These are phyloP conservation scores for Salvia sclarea DNA, from an alignment of 305 asterid genomes.

Conservation along the genomic window DNA sequence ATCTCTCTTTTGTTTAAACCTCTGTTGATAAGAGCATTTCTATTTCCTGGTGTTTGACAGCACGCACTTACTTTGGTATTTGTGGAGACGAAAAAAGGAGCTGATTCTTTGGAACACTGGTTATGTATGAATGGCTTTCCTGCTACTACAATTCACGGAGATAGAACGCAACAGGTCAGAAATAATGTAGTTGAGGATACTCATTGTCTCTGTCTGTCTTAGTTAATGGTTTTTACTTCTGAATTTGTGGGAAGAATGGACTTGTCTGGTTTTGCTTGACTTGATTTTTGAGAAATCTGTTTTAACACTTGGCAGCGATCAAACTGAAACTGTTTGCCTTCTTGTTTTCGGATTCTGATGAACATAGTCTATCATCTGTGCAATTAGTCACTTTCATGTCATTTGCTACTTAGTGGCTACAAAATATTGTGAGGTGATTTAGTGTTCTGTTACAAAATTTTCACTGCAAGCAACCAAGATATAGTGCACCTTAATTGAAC, in stretches of 20 bases:
- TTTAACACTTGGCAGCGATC: background rate
- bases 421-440: background rate
- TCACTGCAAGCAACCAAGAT: background rate
- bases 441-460: background rate
- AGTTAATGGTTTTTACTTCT: background rate
- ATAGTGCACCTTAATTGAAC: background rate
- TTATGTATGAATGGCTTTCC: conserved; percentile 66
- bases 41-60: conserved; percentile 27
- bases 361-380: background rate
- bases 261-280: background rate
- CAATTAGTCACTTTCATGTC: background rate
- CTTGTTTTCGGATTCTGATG: background rate
- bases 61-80: conserved; percentile 66
- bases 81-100: conserved; percentile 82
- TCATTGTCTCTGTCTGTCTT: background rate
- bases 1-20: background rate
- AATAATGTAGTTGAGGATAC: background rate
- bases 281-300: background rate
- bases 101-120: conserved; percentile 76
- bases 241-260: background rate
- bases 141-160: conserved; percentile 80
- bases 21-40: conserved; percentile 23
- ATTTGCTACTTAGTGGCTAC: background rate
- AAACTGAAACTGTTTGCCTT: background rate
- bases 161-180: conserved; percentile 68